Percentiles rank a stretch among this genome's conserved stretches.
Conservation (phyloP, 768 basidiomycete genomes). For the Suillus cothurnatus region DNA sequence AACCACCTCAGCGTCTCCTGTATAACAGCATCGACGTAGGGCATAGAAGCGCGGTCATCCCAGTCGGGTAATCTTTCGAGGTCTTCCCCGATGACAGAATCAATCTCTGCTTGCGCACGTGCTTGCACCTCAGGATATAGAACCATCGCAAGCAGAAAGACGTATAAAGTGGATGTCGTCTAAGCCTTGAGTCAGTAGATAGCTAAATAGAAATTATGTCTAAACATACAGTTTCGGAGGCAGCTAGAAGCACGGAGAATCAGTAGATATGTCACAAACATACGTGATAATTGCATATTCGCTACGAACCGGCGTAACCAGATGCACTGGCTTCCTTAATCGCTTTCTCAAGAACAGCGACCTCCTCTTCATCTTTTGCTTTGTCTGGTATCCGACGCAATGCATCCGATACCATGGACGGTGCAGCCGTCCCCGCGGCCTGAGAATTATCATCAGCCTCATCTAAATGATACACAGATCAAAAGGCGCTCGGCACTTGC, state of each 20-base stretch:
- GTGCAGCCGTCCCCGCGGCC: constrained; percentile 22
- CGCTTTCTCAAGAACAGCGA: constrained; percentile 18
- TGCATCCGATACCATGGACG: constrained; percentile 28
- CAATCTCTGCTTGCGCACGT: constrained; percentile 22
- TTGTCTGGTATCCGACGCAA: constrained; percentile 16
- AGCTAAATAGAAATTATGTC: not conserved
- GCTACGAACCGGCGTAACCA: constrained; percentile 19
- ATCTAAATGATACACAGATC: not conserved
- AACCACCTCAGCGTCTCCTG: constrained; percentile 30
- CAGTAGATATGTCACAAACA: constrained; percentile 11
- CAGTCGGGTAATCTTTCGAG: constrained; percentile 23
- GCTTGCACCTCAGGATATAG: constrained; percentile 28
- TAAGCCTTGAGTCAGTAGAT: not conserved
- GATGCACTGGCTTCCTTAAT: constrained; percentile 27
- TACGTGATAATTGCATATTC: not conserved
- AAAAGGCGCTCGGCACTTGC: constrained; percentile 15
- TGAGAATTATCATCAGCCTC: not conserved
- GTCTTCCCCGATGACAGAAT: constrained; percentile 18
- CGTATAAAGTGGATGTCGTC: constrained; percentile 22
- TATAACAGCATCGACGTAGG: constrained; percentile 23
- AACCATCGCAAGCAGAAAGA: constrained; percentile 29
- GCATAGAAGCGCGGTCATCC: constrained; percentile 23
- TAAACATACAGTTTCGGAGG: constrained; percentile 24
- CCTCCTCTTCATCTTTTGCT: constrained; percentile 12
- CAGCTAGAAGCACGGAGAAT: constrained; percentile 14